Conservation (phyloP, 768 basidiomycete species). For the Termitomyces heimii region DNA sequence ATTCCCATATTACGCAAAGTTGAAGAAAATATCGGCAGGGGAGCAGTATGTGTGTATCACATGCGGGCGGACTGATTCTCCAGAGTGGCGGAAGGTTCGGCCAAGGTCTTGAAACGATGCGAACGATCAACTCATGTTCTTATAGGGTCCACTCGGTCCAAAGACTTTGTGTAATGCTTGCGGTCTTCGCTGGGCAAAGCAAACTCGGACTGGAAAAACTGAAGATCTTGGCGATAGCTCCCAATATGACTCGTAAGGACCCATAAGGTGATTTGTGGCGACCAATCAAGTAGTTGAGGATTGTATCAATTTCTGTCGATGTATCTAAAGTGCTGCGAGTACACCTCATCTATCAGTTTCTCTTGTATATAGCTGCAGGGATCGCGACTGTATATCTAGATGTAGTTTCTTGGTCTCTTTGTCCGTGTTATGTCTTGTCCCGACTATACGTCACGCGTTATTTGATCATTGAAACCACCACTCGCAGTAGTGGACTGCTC, state of each 20-base stretch:
- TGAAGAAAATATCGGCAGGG: conserved; percentile 39
- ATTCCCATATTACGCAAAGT: conserved; percentile 16
- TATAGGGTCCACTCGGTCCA: conserved; percentile 84
- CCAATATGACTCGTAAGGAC: conserved; percentile 1
- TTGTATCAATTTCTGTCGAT: neutral
- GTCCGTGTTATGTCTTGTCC: neutral
- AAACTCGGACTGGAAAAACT: conserved; percentile 27
- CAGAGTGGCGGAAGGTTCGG: conserved; percentile 90
- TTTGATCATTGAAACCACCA: neutral
- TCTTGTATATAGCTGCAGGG: neutral
- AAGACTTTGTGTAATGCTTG: conserved; percentile 99
- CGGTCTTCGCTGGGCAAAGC: conserved; percentile 90
- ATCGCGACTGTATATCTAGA: neutral
- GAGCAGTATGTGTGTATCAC: conserved; percentile 87
- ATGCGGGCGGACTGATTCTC: conserved; percentile 93
- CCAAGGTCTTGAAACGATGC: neutral
- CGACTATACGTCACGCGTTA: neutral
- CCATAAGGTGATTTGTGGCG: neutral
- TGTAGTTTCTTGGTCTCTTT: neutral
- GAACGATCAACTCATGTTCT: conserved; percentile 3
- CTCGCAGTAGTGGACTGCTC: conserved; percentile 78
- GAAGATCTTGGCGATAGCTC: conserved; percentile 25
- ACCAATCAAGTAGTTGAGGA: neutral
- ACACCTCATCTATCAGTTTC: neutral
- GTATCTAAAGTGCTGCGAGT: neutral